These are phyloP conservation scores for Panaeolus papilionaceus DNA, from an alignment of 768 basidiomycete genomes.

Conservation along the genomic window DNA sequence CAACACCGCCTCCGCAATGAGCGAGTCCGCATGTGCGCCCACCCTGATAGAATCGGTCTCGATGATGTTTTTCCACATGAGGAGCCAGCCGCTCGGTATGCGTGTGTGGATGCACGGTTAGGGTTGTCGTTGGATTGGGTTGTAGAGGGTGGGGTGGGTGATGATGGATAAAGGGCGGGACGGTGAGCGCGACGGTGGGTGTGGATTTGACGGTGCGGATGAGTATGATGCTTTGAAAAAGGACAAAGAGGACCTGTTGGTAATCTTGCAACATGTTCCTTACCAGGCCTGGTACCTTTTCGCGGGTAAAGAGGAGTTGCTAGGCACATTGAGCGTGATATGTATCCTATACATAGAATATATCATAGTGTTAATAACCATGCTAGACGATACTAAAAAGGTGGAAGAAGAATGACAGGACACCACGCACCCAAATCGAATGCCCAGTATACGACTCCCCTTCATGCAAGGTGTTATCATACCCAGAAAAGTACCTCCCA, in stretches of 20 bases:
- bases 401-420: too few species aligned
- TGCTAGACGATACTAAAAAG: too few species aligned
- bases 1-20: slow-evolving; percentile 72
- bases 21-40: slow-evolving; percentile 80
- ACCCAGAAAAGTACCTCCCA: slow-evolving; percentile 77
- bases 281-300: slow-evolving; percentile 76
- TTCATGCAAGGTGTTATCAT: slow-evolving; percentile 66
- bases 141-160: too few species aligned
- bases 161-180: too few species aligned
- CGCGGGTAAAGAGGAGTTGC: slow-evolving; percentile 74
- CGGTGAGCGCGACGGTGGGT: too few species aligned
- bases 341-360: slow-evolving; percentile 57
- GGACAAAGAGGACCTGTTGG: slow-evolving; percentile 49
- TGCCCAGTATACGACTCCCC: slow-evolving; percentile 78
- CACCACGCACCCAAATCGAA: slow-evolving; percentile 69
- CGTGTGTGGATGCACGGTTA: too few species aligned
- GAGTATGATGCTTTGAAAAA: too few species aligned
- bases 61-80: slow-evolving; percentile 92
- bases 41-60: slow-evolving; percentile 86
- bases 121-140: too few species aligned
- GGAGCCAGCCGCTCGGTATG: slow-evolving; percentile 73
- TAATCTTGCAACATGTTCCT: slow-evolving; percentile 84
- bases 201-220: too few species aligned
- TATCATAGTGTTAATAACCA: background rate
- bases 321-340: slow-evolving; percentile 83